Evolutionary conservation across 1,284 basidiomycete species (phyloP).

Genomic region (Fomitopsis schrenkii): DNA sequence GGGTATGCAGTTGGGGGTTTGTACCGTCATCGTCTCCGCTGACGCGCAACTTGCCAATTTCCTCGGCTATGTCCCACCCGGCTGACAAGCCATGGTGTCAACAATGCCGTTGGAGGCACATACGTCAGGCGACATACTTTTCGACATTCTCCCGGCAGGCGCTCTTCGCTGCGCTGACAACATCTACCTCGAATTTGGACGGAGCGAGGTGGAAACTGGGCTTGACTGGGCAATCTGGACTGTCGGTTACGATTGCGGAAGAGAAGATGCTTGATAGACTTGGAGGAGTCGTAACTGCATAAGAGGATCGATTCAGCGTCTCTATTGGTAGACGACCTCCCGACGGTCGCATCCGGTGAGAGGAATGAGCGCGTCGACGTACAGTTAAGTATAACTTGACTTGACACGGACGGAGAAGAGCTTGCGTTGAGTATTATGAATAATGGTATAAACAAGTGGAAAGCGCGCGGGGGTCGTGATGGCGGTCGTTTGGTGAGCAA

Average conservation of each 20-base stretch:
- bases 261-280: conserved; percentile 30
- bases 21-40: conserved; percentile 49
- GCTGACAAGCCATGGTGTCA: conserved; percentile 37
- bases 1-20: conserved; percentile 53
- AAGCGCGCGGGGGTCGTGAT: conserved; percentile 45
- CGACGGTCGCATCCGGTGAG: neutral
- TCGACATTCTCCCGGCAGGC: conserved; percentile 22
- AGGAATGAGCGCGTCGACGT: conserved; percentile 34
- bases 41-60: conserved; percentile 68
- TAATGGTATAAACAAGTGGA: conserved; percentile 63
- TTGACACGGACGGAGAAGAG: conserved; percentile 40
- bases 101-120: no score
- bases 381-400: conserved; percentile 55
- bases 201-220: conserved; percentile 25
- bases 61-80: conserved; percentile 69
- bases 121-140: conserved; percentile 15
- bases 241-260: conserved; percentile 20
- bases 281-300: conserved; percentile 52
- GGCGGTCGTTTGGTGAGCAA: conserved; percentile 22
- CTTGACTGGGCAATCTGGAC: conserved; percentile 32
- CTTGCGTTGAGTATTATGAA: conserved; percentile 39
- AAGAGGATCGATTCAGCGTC: conserved; percentile 42
- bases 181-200: conserved; percentile 19
- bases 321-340: conserved; percentile 21
- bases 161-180: conserved; percentile 23